Evolutionary conservation across 2,329 filamentous ascomycete species (phyloP).

Genomic region (Albifimbria verrucaria): DNA sequence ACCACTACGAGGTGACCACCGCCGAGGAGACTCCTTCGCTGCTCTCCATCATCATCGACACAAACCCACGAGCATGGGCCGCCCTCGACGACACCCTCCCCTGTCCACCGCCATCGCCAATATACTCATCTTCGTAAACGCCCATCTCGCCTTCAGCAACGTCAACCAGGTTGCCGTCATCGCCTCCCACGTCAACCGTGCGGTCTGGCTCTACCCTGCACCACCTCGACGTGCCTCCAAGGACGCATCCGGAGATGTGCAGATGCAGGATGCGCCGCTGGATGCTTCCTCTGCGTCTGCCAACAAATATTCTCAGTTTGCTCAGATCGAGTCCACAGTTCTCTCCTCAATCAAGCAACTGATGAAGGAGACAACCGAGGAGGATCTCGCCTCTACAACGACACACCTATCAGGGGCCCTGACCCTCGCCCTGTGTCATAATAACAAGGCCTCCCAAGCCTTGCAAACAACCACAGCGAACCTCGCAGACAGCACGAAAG

Average conservation of each 20-base stretch:
- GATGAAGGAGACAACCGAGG: slow-evolving; percentile 62
- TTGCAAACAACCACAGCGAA: slow-evolving; percentile 54
- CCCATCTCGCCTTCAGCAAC: slow-evolving; percentile 90
- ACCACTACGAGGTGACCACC: slow-evolving; percentile 55
- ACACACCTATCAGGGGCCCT: slow-evolving; percentile 90
- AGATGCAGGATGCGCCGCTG: slow-evolving; percentile 51
- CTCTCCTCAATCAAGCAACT: slow-evolving; percentile 71
- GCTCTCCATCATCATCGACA: slow-evolving; percentile 88
- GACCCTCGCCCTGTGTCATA: slow-evolving; percentile 84
- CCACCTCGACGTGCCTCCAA: slow-evolving; percentile 25
- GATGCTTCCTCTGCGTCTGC: slow-evolving; percentile 45
- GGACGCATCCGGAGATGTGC: slow-evolving; percentile 47
- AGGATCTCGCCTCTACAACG: slow-evolving; percentile 68
- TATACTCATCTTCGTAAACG: slow-evolving; percentile 94
- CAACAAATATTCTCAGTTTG: slow-evolving; percentile 94
- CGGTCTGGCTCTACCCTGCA: slow-evolving; percentile 83
- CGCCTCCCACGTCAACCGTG: slow-evolving; percentile 82
- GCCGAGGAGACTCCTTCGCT: slow-evolving; percentile 70
- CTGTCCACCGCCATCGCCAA: slow-evolving; percentile 82
- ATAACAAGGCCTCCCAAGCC: slow-evolving; percentile 74
- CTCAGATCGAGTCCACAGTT: slow-evolving; percentile 79
- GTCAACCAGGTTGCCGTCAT: slow-evolving; percentile 90
- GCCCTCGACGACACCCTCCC: slow-evolving; percentile 67
- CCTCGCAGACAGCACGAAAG: slow-evolving; percentile 32
- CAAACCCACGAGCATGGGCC: slow-evolving; percentile 93